phyloP scores from a whole-genome alignment of 352 stramenopile genomes.

The Phytopythium sindhum region DNA sequence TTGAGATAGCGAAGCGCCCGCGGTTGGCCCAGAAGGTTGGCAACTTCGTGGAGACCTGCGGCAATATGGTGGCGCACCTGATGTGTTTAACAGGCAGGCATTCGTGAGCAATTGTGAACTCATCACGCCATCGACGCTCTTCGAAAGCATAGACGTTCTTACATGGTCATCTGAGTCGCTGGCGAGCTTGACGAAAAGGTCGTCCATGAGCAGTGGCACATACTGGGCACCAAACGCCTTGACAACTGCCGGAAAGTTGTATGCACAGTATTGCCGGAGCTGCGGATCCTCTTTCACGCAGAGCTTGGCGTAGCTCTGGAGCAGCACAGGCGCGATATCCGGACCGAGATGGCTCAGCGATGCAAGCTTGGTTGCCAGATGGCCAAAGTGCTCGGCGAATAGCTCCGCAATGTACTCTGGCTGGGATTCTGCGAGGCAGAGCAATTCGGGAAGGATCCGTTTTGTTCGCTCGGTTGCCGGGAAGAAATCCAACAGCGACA shows the following conservation, averaged over 20 bases:
- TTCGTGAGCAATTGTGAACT: not conserved
- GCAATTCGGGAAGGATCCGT: slow-evolving; percentile 62
- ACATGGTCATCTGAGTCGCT: slow-evolving; percentile 51
- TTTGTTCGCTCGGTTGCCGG: slow-evolving; percentile 50
- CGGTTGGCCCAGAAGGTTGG: slow-evolving; percentile 53
- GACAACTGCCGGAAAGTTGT: slow-evolving; percentile 78
- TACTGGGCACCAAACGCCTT: slow-evolving; percentile 64
- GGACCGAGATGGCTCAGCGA: slow-evolving; percentile 51
- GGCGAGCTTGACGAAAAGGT: slow-evolving; percentile 58
- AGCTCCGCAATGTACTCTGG: slow-evolving; percentile 57
- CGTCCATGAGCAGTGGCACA: slow-evolving; percentile 62
- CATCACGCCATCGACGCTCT: not conserved
- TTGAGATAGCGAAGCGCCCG: slow-evolving; percentile 68
- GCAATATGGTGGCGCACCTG: slow-evolving; percentile 65
- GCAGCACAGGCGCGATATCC: slow-evolving; percentile 43
- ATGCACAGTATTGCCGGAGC: slow-evolving; percentile 61
- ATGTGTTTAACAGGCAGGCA: not conserved
- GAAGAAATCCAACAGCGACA: slow-evolving; percentile 78
- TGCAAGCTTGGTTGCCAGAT: slow-evolving; percentile 64
- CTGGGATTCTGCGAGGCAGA: slow-evolving; percentile 46
- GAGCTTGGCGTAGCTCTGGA: slow-evolving; percentile 62
- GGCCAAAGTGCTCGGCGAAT: slow-evolving; percentile 53
- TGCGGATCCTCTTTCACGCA: slow-evolving; percentile 56
- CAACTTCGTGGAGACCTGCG: slow-evolving; percentile 72
- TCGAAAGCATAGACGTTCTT: not conserved